These are phyloP conservation scores for Fraxinus nigra DNA, from an alignment of 305 asterid species.

Conservation along the genomic window DNA sequence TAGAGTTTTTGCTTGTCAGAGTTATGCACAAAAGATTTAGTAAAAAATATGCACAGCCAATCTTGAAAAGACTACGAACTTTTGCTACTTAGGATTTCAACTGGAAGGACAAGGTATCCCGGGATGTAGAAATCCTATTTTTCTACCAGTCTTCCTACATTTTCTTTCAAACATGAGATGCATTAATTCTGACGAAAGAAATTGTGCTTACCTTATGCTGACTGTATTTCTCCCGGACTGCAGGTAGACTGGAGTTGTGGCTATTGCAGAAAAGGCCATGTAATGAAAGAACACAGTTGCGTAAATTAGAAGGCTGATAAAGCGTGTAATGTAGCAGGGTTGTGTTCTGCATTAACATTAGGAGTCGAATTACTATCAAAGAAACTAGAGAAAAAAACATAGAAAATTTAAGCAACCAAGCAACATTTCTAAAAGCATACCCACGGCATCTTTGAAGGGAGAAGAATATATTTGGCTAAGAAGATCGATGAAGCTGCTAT, in stretches of 20 bases:
- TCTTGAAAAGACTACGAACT: neutral
- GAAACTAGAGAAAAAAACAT: neutral
- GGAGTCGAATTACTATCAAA: neutral
- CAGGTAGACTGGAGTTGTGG: constrained; percentile 41
- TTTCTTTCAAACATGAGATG: neutral
- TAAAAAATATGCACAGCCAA: neutral
- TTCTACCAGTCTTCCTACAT: no score
- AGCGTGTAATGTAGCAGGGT: constrained; percentile 55
- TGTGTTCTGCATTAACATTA: constrained; percentile 33
- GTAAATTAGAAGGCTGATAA: constrained; percentile 43
- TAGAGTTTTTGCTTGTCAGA: neutral
- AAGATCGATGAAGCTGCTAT: constrained; percentile 60
- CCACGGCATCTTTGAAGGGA: constrained; percentile 49
- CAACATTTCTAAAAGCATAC: constrained; percentile 22
- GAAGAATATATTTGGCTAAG: constrained; percentile 50
- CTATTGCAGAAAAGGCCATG: constrained; percentile 46
- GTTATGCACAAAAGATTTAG: neutral
- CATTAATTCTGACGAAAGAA: neutral
- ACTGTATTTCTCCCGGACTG: constrained; percentile 54
- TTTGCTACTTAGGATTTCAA: no score
- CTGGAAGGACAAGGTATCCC: no score
- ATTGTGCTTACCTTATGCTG: constrained; percentile 47
- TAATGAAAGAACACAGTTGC: constrained; percentile 43
- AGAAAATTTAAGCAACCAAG: neutral
- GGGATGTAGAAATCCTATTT: no score